Evolutionary conservation across 1,284 basidiomycete genomes (phyloP), one percentile per base, ranked within the genome.

Genomic region (Rhodotorula sp.): DNA sequence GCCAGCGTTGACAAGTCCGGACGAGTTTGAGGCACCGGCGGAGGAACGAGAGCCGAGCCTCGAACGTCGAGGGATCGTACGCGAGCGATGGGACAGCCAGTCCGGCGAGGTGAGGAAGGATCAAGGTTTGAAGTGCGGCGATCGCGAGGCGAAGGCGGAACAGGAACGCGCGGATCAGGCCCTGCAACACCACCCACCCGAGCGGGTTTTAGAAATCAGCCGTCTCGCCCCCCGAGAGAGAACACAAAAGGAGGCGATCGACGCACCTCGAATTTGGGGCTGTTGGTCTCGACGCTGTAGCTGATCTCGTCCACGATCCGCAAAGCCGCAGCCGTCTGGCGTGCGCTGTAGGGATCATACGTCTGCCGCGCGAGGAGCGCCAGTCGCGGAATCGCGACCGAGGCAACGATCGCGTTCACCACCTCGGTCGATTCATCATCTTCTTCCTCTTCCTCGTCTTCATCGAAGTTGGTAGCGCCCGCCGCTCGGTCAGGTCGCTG

Each of bases 351-450:
- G 1, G 90, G 88, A 79, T 97, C 91, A 68, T 94, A 84, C 2
- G 86, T 89, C 44, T 91, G 91, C 8, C 30, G 84, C 83, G 76
- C 89, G 85, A 91, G 79, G 75, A 86, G 88, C 77, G 85, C 86
- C 12, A 96, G 79, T 54, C 88, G 84, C 4, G 94, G 93, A 33
- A 91, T 86, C 58, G 95, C 84, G 1, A 89, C 87, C 0, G 91
- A 91, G 18, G 89, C 88, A 37, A 95, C 86, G 87, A 95, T 91
- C 3, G 90, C 89, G 26, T 90, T 87, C 33, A 93, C 88, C n/a
- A 95, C 83, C 78, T 95, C 92, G 20, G 90, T 91, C 71, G 94
- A 91, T 54, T 2, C 89, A 86, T 14, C 90, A 87, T n/a, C 90
- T 60, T 84, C 83, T 37, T 79, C 81, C 6, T 83, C 83, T 42